These are phyloP conservation scores for Colletotrichum spaethianum DNA, from an alignment of 2,329 filamentous ascomycete genomes.

Conservation along the genomic window DNA sequence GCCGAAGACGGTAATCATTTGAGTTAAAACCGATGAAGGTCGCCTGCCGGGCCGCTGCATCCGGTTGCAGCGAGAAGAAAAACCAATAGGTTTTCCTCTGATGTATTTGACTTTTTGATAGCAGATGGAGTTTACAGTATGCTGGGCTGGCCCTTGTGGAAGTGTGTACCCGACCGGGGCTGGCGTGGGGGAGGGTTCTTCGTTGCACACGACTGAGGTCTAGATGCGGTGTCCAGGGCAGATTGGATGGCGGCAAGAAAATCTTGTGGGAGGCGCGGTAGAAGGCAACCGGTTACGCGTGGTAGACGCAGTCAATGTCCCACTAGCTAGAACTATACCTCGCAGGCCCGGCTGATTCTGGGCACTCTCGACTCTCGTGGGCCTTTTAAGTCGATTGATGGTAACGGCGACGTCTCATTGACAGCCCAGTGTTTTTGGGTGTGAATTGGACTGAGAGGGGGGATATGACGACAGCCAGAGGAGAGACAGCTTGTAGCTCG, in stretches of 20 bases:
- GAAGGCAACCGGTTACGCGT: slow-evolving; percentile 16
- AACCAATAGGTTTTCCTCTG: background rate
- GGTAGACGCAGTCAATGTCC: slow-evolving; percentile 1
- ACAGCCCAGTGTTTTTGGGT: background rate
- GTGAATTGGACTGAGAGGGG: background rate
- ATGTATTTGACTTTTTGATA: slow-evolving; percentile 18
- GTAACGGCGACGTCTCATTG: slow-evolving; percentile 1
- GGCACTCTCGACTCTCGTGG: background rate
- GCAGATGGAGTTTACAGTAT: slow-evolving; percentile 28
- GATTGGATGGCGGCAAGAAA: slow-evolving; percentile 20
- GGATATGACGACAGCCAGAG: slow-evolving; percentile 2
- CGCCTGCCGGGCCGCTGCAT: slow-evolving; percentile 23
- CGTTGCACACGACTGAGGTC: slow-evolving; percentile 18
- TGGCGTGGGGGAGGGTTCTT: slow-evolving; percentile 27
- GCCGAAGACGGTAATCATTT: background rate
- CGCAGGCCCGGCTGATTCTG: slow-evolving; percentile 27
- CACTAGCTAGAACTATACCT: slow-evolving; percentile 6
- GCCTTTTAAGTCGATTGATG: background rate
- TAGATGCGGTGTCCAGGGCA: background rate
- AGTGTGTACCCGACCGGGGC: background rate
- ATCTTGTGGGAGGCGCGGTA: slow-evolving; percentile 20
- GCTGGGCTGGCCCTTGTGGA: slow-evolving; percentile 6
- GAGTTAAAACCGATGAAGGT: background rate
- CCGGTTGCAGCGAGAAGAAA: slow-evolving; percentile 14
- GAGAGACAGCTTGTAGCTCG: background rate